These are phyloP conservation scores for Rhodotorula graminis DNA, from an alignment of 768 basidiomycete genomes.

Conservation along the genomic window DNA sequence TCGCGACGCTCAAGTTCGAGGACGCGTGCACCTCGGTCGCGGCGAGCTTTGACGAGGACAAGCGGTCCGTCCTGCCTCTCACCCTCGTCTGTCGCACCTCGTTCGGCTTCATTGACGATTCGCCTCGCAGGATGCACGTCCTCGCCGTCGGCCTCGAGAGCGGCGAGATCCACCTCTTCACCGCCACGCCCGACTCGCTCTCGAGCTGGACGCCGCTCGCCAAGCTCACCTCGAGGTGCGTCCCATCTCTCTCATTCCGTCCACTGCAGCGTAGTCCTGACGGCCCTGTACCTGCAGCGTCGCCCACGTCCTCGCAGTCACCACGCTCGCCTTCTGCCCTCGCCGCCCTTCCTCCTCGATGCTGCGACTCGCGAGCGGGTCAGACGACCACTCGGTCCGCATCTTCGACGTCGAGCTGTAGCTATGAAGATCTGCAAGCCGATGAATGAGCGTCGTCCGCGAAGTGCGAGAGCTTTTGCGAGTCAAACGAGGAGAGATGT, in stretches of 20 bases:
- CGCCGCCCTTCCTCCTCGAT: conserved; percentile 15
- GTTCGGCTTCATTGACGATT: too few relatives aligned
- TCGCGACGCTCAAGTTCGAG: conserved; percentile 59
- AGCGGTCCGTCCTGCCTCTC: background rate
- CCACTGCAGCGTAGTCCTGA: too few relatives aligned
- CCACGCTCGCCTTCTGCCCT: conserved; percentile 75
- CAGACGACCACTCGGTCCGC: conserved; percentile 87
- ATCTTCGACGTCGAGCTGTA: conserved; percentile 56
- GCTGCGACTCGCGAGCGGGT: conserved; percentile 72
- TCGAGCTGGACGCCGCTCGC: conserved; percentile 54
- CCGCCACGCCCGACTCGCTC: conserved; percentile 45
- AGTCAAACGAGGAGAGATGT: too few relatives aligned
- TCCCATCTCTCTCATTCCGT: conserved; percentile 7
- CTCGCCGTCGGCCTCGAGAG: conserved; percentile 81
- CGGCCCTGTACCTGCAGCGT: too few relatives aligned
- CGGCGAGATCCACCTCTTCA: conserved; percentile 67
- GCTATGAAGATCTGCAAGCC: background rate
- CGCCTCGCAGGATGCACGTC: conserved; percentile 50
- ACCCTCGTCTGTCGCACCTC: background rate
- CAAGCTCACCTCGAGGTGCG: conserved; percentile 57
- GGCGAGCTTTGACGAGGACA: conserved; percentile 52
- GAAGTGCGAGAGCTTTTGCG: too few relatives aligned
- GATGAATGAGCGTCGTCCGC: too few relatives aligned
- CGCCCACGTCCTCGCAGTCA: conserved; percentile 72
- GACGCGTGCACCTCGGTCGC: conserved; percentile 81